Conservation (phyloP, 78 protist species). For the Thecamonas trahens region DNA sequence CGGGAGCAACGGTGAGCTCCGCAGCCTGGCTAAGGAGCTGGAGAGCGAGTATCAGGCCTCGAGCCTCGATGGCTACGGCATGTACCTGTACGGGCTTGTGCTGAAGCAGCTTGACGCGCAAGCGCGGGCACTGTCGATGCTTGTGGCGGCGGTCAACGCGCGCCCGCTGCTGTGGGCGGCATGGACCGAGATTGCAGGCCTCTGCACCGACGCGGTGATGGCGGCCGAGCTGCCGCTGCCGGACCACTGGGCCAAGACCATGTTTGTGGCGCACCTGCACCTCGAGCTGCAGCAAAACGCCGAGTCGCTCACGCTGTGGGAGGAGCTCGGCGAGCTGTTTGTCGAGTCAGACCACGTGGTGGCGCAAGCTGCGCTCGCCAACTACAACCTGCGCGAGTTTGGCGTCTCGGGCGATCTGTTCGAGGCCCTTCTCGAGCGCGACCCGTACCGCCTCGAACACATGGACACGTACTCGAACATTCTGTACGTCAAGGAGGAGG, state of each 20-base stretch:
- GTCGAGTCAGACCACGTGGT: slow-evolving; percentile 33
- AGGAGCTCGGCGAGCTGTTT: slow-evolving; percentile 23
- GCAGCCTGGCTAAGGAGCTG: slow-evolving; percentile 1
- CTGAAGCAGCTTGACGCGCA: slow-evolving; percentile 1
- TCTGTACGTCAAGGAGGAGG: slow-evolving; percentile 71
- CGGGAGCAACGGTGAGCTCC: slow-evolving; percentile 5
- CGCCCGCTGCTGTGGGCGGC: slow-evolving; percentile 21
- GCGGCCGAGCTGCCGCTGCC: slow-evolving; percentile 9
- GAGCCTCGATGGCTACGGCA: slow-evolving; percentile 19
- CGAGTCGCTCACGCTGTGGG: slow-evolving; percentile 31
- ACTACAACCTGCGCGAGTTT: slow-evolving; percentile 53
- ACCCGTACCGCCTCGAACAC: slow-evolving; percentile 70
- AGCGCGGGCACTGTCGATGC: neutral
- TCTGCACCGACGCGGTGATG: neutral
- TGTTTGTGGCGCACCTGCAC: slow-evolving; percentile 57
- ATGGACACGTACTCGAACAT: slow-evolving; percentile 85
- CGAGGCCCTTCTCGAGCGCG: too few relatives aligned
- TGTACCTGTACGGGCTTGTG: slow-evolving; percentile 12
- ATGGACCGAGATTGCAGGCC: slow-evolving; percentile 21
- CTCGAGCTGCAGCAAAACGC: slow-evolving; percentile 40
- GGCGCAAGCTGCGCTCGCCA: slow-evolving; percentile 61
- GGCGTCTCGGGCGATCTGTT: too few relatives aligned
- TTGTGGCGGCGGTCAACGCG: neutral
- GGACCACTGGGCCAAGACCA: too few relatives aligned
- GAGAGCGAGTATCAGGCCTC: neutral